These are phyloP conservation scores for Catharanthus roseus DNA, from an alignment of 257 asterid species.

Conservation along the genomic window DNA sequence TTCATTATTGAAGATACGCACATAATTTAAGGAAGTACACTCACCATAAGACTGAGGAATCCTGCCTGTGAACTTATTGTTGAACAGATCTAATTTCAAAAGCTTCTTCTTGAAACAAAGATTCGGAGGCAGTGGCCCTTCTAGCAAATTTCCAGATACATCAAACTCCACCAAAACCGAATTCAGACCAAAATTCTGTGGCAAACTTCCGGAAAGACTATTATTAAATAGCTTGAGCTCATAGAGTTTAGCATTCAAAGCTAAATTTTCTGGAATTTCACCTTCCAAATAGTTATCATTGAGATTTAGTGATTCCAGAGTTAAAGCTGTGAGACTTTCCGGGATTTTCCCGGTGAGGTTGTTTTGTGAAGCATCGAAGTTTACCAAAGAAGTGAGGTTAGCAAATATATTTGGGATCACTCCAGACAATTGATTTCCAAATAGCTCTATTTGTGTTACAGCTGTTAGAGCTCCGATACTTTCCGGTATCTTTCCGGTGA, in stretches of 20 bases:
- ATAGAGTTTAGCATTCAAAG: conserved; percentile 35
- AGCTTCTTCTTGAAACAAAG: conserved; percentile 52
- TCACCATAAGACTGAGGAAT: conserved; percentile 65
- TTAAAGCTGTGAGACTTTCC: conserved; percentile 44
- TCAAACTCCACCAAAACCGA: conserved; percentile 63
- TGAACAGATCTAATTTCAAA: conserved; percentile 30
- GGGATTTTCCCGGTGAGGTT: conserved; percentile 65
- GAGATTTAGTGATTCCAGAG: conserved; percentile 45
- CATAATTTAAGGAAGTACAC: conserved; percentile 45
- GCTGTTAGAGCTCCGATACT: conserved; percentile 44
- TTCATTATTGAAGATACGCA: conserved; percentile 45
- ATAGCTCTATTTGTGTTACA: conserved; percentile 49
- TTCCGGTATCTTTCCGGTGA: conserved; percentile 58
- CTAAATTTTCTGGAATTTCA: conserved; percentile 48
- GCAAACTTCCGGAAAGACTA: conserved; percentile 52
- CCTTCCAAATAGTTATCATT: conserved; percentile 62
- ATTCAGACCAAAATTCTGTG: conserved; percentile 49
- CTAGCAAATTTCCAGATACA: conserved; percentile 51
- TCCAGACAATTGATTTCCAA: conserved; percentile 49
- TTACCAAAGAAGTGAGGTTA: conserved; percentile 39
- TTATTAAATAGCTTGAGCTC: conserved; percentile 57
- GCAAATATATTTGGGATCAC: conserved; percentile 63
- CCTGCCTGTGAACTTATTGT: conserved; percentile 52
- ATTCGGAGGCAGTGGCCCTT: conserved; percentile 61
- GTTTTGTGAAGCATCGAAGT: conserved; percentile 64